A percentile compares a stretch with the other conserved stretches of the same genome.
Conservation (phyloP, 1,139 yeast species). For the Suhomyces bokatorum region DNA sequence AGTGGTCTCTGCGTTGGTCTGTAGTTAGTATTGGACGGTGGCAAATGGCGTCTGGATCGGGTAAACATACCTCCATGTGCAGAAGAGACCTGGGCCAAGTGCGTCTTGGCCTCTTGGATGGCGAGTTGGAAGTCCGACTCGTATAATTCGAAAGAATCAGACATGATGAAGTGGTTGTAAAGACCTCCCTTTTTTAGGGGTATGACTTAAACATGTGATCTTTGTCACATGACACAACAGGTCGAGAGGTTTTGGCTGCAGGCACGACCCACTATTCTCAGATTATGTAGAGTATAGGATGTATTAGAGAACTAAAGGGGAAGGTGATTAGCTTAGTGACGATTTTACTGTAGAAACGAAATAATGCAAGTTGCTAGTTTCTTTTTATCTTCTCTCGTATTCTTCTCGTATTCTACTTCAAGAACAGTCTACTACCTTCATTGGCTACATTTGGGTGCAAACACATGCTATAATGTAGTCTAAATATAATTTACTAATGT, state of each 20-base stretch:
- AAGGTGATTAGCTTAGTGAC: no score
- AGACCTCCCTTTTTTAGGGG: no score
- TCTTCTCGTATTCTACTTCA: no score
- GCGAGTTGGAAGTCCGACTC: conserved; percentile 77
- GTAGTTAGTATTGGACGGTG: conserved; percentile 5
- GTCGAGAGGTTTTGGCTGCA: no score
- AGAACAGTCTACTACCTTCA: no score
- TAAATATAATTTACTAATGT: conserved; percentile 1
- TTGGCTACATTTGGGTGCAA: neutral
- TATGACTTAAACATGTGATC: neutral
- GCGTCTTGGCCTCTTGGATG: conserved; percentile 67
- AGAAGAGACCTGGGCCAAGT: conserved; percentile 57
- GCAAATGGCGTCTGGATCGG: neutral
- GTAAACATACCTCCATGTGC: conserved; percentile 50
- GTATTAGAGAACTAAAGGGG: no score
- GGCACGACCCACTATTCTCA: no score
- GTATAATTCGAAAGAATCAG: conserved; percentile 65
- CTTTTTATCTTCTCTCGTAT: no score
- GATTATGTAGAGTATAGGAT: no score
- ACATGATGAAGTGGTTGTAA: conserved; percentile 29
- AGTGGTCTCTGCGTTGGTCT: conserved; percentile 40
- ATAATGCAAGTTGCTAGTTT: no score
- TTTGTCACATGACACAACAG: neutral
- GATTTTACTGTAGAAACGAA: no score
- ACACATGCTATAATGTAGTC: neutral